Base-by-base conservation (phyloP, 2,329 filamentous ascomycete species). In the Huntiella decipiens region DNA sequence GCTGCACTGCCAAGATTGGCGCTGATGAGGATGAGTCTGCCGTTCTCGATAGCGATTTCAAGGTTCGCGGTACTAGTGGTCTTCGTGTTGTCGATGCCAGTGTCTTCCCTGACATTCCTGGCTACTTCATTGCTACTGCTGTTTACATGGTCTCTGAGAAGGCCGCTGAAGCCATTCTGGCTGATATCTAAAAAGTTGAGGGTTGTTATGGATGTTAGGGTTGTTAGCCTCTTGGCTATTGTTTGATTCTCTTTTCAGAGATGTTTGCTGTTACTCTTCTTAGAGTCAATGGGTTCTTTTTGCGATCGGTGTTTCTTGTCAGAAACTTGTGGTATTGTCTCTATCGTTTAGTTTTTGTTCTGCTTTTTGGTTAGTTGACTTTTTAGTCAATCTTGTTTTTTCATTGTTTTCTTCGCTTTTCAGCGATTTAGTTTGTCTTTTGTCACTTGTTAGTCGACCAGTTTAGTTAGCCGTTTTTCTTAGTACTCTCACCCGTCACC, bases 11-110 rank as follows among this genome's bases (percentile, higher is more conserved):
- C 37, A 63, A 69, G 1, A 77, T 78, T 47, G 73, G 74, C 2
- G 59, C 63, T 1, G 68, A 70, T 19, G 61, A 60, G 8, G 71
- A 79, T 53, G 57, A 62, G 2, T 66, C 65, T 53, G 73, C 71
- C 1, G 72, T 77, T 4, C 55, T 79, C 41, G 71, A 79, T 55
- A 63, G 61, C 0, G 62, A 69, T 43, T 76, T 79, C 55, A 61
- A 65, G 10, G 74, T 80, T 1, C 61, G 68, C 6, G 72, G 72
- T 0, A 66, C 74, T 0, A 56, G 63, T 0, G 67, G 68, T 0
- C 55, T 80, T 43, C 61, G 75, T 22, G 74, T 79, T 2, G 75
- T 79, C 0, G 75, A 79, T 59, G 75, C 73, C 1, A 70, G 65
- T 17, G 63, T 70, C 1, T 79, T 71, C 40, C 70, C 72, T 1